Conservation (phyloP, 1,139 yeast genomes). For the Kodamaea alishanica region DNA sequence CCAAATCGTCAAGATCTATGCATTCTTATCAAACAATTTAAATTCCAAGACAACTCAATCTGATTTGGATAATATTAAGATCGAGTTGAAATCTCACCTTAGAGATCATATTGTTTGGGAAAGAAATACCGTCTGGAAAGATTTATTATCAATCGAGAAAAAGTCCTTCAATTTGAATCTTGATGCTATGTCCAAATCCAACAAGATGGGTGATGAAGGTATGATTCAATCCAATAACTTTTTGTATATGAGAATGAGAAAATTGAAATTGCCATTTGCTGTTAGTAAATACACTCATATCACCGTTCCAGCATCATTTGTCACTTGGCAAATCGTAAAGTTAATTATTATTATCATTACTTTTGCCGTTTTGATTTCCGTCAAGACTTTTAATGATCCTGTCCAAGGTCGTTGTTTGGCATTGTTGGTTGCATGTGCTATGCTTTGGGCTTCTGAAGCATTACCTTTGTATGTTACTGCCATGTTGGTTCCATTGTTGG, state of each 20-base stretch:
- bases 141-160: conserved; percentile 86
- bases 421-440: conserved; percentile 69
- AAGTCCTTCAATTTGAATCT: conserved; percentile 38
- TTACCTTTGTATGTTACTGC: conserved; percentile 86
- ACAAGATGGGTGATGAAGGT: conserved; percentile 35
- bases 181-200: conserved; percentile 24
- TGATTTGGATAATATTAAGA: conserved; percentile 51
- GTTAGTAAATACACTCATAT: conserved; percentile 19
- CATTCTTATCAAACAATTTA: conserved; percentile 35
- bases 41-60: conserved; percentile 24
- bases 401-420: conserved; percentile 80
- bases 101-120: conserved; percentile 96
- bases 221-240: conserved; percentile 16
- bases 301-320: conserved; percentile 26
- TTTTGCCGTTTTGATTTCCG: conserved; percentile 47
- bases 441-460: conserved; percentile 93
- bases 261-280: conserved; percentile 17
- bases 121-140: conserved; percentile 95
- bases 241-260: conserved; percentile 24
- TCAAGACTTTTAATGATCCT: conserved; percentile 61
- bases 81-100: conserved; percentile 69
- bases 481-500: conserved; percentile 71
- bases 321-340: conserved; percentile 41
- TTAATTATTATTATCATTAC: conserved; percentile 41
- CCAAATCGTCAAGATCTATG: conserved; percentile 49